Conservation (phyloP, 352 stramenopile genomes). For the Plasmopara halstedii region DNA sequence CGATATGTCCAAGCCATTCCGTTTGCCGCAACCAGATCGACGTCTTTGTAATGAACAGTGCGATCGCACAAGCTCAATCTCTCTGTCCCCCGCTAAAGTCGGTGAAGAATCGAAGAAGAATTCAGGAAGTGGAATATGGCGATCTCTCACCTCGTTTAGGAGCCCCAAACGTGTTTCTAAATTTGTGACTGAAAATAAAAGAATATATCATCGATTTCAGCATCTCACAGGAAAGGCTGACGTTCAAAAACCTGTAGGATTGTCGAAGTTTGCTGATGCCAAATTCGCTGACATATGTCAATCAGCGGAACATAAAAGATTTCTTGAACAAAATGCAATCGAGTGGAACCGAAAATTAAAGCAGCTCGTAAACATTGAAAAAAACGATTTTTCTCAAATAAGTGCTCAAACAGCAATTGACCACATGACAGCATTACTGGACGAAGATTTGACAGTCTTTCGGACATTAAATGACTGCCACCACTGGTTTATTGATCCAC, state of each 20-base stretch:
- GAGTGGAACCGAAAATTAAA: constrained; percentile 32
- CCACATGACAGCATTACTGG: constrained; percentile 24
- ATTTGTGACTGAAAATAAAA: constrained; percentile 14
- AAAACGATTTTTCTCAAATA: constrained; percentile 1
- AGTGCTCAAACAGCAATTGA: constrained; percentile 10
- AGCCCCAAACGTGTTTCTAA: constrained; percentile 24
- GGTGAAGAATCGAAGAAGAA: constrained; percentile 18
- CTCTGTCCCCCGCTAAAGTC: constrained; percentile 2
- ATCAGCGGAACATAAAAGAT: constrained; percentile 10
- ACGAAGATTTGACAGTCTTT: constrained; percentile 28
- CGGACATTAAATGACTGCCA: constrained; percentile 19
- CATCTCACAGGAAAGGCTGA: constrained; percentile 9
- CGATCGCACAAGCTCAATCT: constrained; percentile 3
- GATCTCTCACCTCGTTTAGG: constrained; percentile 33
- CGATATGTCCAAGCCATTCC: constrained; percentile 1
- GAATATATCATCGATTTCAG: constrained; percentile 6
- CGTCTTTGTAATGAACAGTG: constrained; percentile 7
- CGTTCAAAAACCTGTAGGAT: too few relatives aligned
- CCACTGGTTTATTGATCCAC: constrained; percentile 46
- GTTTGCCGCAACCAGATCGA: constrained; percentile 7
- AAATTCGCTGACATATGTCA: constrained; percentile 2
- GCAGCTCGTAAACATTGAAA: constrained; percentile 10
- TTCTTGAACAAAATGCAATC: constrained; percentile 26
- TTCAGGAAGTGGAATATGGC: constrained; percentile 22
- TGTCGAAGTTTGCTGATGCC: neutral